Conservation (phyloP, 148 eudicot species). For the Dysphania ambrosioides region DNA sequence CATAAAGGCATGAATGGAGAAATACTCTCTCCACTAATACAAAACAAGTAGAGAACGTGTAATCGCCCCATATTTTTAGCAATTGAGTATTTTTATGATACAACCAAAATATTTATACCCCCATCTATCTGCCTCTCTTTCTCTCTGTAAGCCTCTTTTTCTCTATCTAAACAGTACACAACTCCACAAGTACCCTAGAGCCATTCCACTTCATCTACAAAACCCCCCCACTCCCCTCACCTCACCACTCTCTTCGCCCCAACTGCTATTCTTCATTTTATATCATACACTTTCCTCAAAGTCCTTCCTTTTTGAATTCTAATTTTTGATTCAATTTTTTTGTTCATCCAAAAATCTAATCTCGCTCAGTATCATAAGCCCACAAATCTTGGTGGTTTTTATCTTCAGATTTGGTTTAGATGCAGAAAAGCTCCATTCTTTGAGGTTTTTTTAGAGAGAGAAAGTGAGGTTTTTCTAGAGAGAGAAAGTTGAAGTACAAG, state of each 20-base stretch:
- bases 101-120: slow-evolving; percentile 3
- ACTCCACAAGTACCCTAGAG: slow-evolving; percentile 32
- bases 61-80: background rate
- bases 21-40: background rate
- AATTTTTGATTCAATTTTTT: too few species aligned
- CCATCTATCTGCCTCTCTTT: too few species aligned
- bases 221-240: slow-evolving; percentile 21
- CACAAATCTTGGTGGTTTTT: background rate
- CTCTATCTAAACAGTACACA: slow-evolving; percentile 13
- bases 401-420: background rate
- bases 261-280: too few species aligned
- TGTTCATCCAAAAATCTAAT: slow-evolving; percentile 5
- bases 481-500: background rate
- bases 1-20: too few species aligned
- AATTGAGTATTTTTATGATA: too few species aligned
- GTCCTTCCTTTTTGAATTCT: slow-evolving; percentile 16
- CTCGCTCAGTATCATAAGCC: slow-evolving; percentile 6
- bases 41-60: slow-evolving; percentile 25
- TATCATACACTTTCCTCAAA: too few species aligned
- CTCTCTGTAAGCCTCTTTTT: too few species aligned
- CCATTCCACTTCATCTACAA: slow-evolving; percentile 31
- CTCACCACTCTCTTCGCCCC: slow-evolving; percentile 18
- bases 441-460: slow-evolving; percentile 12
- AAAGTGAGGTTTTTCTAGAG: slow-evolving; percentile 1
- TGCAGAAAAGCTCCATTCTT: slow-evolving; percentile 26